Evolutionary conservation across 73 alveolate genomes (phyloP).

Genomic region (Loxodes magnus): DNA sequence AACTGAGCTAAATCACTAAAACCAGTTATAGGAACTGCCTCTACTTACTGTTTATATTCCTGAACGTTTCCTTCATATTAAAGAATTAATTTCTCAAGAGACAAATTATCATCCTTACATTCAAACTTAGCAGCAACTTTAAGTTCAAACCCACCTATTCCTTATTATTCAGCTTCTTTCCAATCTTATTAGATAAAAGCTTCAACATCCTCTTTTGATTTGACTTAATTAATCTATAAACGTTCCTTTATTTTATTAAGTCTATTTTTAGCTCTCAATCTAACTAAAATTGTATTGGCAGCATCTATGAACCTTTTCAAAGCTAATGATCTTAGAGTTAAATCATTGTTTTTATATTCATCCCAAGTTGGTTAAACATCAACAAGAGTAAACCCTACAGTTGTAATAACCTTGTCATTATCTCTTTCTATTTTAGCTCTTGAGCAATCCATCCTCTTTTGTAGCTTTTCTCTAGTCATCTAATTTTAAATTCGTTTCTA

Average conservation of each 20-base stretch:
- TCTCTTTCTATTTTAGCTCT: conserved; percentile 54
- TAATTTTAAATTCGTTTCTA: conserved; percentile 35
- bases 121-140: conserved; percentile 36
- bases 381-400: conserved; percentile 42
- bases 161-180: conserved; percentile 65
- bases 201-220: conserved; percentile 54
- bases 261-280: conserved; percentile 72
- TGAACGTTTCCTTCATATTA: conserved; percentile 36
- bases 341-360: conserved; percentile 75
- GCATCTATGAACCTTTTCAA: conserved; percentile 58
- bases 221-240: conserved; percentile 43
- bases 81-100: conserved; percentile 29
- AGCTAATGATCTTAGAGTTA: conserved; percentile 63
- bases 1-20: conserved; percentile 30
- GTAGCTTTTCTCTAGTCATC: conserved; percentile 27
- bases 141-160: conserved; percentile 54
- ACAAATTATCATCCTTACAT: conserved; percentile 22
- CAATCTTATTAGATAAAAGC: conserved; percentile 75
- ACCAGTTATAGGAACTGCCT: conserved; percentile 37
- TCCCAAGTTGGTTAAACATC: conserved; percentile 72
- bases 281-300: conserved; percentile 45
- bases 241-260: conserved; percentile 41
- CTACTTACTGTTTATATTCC: conserved; percentile 40
- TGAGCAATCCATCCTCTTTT: conserved; percentile 50
- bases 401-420: conserved; percentile 65